phyloP scores from a whole-genome alignment of 2,329 filamentous ascomycete genomes.

The Fusarium papillatum region DNA sequence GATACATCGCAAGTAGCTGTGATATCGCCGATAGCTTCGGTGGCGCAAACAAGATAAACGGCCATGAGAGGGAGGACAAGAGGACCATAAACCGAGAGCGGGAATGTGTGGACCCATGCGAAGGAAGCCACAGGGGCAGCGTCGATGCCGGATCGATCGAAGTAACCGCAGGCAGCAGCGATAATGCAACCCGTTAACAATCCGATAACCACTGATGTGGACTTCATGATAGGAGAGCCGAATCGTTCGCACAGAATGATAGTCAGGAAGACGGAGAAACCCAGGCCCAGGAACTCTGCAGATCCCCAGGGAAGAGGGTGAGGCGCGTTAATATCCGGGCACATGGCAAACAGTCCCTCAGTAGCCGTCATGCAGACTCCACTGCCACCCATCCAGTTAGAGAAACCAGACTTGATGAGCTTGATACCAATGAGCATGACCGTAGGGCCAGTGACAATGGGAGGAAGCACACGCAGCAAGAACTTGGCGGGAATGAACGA shows the following conservation, averaged over 20 bases:
- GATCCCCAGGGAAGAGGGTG: slow-evolving; percentile 83
- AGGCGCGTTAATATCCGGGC: slow-evolving; percentile 77
- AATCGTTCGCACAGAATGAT: slow-evolving; percentile 88
- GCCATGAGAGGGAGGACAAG: slow-evolving; percentile 80
- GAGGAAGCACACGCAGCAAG: slow-evolving; percentile 82
- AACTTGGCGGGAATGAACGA: slow-evolving; percentile 79
- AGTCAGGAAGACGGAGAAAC: slow-evolving; percentile 83
- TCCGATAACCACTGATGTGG: slow-evolving; percentile 81
- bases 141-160: slow-evolving; percentile 79
- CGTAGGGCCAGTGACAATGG: slow-evolving; percentile 82
- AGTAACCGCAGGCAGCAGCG: slow-evolving; percentile 83
- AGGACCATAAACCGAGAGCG: slow-evolving; percentile 78
- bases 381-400: slow-evolving; percentile 83
- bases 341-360: slow-evolving; percentile 71
- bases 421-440: slow-evolving; percentile 80
- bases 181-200: slow-evolving; percentile 84
- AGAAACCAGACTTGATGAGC: slow-evolving; percentile 79
- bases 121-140: slow-evolving; percentile 80
- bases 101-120: slow-evolving; percentile 85
- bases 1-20: slow-evolving; percentile 88
- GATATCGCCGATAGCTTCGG: slow-evolving; percentile 85
- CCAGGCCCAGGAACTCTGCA: slow-evolving; percentile 82
- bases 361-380: slow-evolving; percentile 68
- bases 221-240: slow-evolving; percentile 88
- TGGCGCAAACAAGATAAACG: slow-evolving; percentile 80